phyloP scores from a whole-genome alignment of 441 rosid genomes.

The Populus tomentosa region DNA sequence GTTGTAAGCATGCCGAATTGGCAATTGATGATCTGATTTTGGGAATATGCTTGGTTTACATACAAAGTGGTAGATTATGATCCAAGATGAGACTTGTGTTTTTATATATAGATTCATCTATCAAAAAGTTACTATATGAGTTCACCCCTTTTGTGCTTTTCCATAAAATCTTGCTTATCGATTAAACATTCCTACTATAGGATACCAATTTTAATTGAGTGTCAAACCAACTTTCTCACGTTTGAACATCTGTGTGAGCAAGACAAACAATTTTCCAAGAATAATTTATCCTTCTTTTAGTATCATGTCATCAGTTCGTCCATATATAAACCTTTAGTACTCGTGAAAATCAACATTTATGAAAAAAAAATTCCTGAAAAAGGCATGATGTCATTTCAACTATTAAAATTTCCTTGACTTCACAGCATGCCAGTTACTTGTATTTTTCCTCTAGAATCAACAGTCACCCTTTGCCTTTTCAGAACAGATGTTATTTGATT shows the following conservation, averaged over 20 bases:
- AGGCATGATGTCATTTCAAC: neutral
- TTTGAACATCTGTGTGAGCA: neutral
- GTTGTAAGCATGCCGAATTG: neutral
- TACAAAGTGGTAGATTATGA: neutral
- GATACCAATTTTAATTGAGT: neutral
- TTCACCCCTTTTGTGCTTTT: neutral
- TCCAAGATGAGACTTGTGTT: too few relatives aligned
- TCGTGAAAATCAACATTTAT: neutral
- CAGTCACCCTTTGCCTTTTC: neutral
- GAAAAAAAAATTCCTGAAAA: neutral
- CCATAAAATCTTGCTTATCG: too few relatives aligned
- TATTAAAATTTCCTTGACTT: neutral
- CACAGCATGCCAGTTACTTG: neutral
- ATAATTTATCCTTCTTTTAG: neutral
- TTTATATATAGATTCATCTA: neutral
- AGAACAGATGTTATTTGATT: neutral
- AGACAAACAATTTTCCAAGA: neutral
- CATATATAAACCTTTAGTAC: neutral
- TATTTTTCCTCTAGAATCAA: neutral
- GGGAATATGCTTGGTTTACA: neutral
- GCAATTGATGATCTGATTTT: neutral
- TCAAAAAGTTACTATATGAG: neutral
- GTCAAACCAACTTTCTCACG: neutral
- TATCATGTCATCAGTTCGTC: neutral
- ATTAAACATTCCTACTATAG: neutral